phyloP scores from a whole-genome alignment of 2,329 filamentous ascomycete genomes.

The Ceratocystis variospora region DNA sequence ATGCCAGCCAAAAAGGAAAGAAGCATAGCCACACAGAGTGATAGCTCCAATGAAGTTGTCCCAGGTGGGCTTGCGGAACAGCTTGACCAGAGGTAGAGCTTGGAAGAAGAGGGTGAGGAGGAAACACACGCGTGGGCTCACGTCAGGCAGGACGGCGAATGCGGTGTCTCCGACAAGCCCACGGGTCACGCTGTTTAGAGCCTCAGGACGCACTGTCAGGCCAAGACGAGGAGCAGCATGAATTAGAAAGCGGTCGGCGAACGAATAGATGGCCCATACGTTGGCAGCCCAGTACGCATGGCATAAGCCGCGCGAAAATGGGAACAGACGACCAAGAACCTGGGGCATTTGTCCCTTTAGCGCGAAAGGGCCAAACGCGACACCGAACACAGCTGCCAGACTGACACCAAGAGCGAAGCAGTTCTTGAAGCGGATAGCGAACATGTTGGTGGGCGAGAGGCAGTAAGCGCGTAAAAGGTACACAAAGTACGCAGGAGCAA shows the following conservation, averaged over 20 bases:
- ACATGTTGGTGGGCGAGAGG: slow-evolving; percentile 60
- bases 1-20: slow-evolving; percentile 96
- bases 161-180: slow-evolving; percentile 86
- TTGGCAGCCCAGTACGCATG: slow-evolving; percentile 99
- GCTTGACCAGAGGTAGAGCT: slow-evolving; percentile 61
- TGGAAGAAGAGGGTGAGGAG: slow-evolving; percentile 71
- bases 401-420: slow-evolving; percentile 68
- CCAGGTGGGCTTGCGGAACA: slow-evolving; percentile 71
- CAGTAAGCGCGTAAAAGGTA: slow-evolving; percentile 85
- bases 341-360: slow-evolving; percentile 72
- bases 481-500: slow-evolving; percentile 90
- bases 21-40: slow-evolving; percentile 87
- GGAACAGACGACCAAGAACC: slow-evolving; percentile 72
- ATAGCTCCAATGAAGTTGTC: slow-evolving; percentile 79
- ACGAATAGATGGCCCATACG: slow-evolving; percentile 93
- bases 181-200: slow-evolving; percentile 77
- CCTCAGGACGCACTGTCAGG: slow-evolving; percentile 56
- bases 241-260: slow-evolving; percentile 71
- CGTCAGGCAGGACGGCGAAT: slow-evolving; percentile 82
- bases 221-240: slow-evolving; percentile 71
- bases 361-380: slow-evolving; percentile 83
- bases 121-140: slow-evolving; percentile 70
- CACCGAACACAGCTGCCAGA: slow-evolving; percentile 55
- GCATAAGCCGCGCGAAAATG: slow-evolving; percentile 83
- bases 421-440: slow-evolving; percentile 64